These are phyloP conservation scores for Eruca vesicaria DNA, from an alignment of 441 rosid genomes.

Conservation along the genomic window DNA sequence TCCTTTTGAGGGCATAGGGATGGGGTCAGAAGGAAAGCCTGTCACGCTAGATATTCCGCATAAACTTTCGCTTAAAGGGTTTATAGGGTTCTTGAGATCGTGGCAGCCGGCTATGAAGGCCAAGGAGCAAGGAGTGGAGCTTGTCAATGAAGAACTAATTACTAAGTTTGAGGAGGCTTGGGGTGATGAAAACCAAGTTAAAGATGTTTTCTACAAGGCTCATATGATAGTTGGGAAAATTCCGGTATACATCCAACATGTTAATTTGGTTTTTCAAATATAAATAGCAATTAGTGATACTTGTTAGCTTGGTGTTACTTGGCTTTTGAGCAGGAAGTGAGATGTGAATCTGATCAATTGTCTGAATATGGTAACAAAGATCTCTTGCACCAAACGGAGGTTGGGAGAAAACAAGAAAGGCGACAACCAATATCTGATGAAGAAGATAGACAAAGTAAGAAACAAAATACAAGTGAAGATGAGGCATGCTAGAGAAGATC, in stretches of 20 bases:
- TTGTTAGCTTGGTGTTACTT: not conserved
- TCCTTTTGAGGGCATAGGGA: constrained; percentile 55
- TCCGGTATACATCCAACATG: constrained; percentile 8
- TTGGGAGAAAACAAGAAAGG: constrained; percentile 30
- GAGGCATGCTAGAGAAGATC: constrained; percentile 6
- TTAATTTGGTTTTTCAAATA: not conserved
- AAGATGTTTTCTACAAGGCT: constrained; percentile 50
- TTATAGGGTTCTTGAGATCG: constrained; percentile 46
- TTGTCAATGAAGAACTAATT: constrained; percentile 46
- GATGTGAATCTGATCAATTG: constrained; percentile 8
- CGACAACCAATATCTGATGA: constrained; percentile 16
- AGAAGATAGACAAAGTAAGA: constrained; percentile 29
- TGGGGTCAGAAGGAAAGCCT: constrained; percentile 62
- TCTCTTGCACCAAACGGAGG: constrained; percentile 13
- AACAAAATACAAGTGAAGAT: constrained; percentile 27
- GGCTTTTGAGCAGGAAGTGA: constrained; percentile 7
- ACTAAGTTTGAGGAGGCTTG: constrained; percentile 54
- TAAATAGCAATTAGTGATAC: not conserved
- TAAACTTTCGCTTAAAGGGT: constrained; percentile 51
- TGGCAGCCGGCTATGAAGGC: constrained; percentile 58
- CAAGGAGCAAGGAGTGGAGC: constrained; percentile 59
- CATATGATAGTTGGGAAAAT: constrained; percentile 58
- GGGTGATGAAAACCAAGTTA: constrained; percentile 54
- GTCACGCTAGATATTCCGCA: constrained; percentile 46
- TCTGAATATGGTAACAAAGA: constrained; percentile 18